Base-by-base conservation (phyloP, 306 rosid species). In the Lathyrus aphaca region DNA sequence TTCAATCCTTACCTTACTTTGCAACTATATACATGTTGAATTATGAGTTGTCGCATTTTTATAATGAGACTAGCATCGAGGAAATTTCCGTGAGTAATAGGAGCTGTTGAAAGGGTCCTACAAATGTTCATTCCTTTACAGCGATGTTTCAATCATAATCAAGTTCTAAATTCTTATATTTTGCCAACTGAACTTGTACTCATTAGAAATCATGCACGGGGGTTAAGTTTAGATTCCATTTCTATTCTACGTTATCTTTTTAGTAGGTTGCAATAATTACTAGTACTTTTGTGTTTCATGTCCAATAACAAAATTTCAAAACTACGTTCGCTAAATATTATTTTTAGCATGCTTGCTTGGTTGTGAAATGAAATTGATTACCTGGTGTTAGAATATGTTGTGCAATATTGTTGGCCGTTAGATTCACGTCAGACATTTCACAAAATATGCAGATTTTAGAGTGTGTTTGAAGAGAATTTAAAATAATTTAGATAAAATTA, bases 121-220 rank as follows among this genome's bases (percentile, higher is more conserved):
- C 27, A 51, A 68, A 40, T 73, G 74, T 42, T 43, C 12, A 27
- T 42, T 75, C 76, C 92, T 89, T 89, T 89, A 85, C 90, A 89
- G 86, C 88, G 74, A 79, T 80, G 92, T 79, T 76, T 74, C 80
- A 82, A 82, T 74, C 45, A 82, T 77, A 74, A 71, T 66, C 29
- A 65, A 48, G 50, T 59, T 68, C 49, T 64, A 66, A 64, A 56
- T 27, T 65, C 57, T 35, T 44, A 14, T 44, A 64, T 61, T 74
- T 45, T 38, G 80, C 80, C 75, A 72, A 71, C 79, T 60, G 59
- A 80, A 51, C 78, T 38, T 9, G 58, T 73, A 71, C 55, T 78
- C 74, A 70, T 73, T 77, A 59, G 68, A 60, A 78, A 80, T 75
- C 73, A 80, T 80, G 85, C 82, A 69, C 54, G 30, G 53, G 68